Evolutionary conservation across 345 rosid genomes (phyloP).

Genomic region (Garcia nutans): DNA sequence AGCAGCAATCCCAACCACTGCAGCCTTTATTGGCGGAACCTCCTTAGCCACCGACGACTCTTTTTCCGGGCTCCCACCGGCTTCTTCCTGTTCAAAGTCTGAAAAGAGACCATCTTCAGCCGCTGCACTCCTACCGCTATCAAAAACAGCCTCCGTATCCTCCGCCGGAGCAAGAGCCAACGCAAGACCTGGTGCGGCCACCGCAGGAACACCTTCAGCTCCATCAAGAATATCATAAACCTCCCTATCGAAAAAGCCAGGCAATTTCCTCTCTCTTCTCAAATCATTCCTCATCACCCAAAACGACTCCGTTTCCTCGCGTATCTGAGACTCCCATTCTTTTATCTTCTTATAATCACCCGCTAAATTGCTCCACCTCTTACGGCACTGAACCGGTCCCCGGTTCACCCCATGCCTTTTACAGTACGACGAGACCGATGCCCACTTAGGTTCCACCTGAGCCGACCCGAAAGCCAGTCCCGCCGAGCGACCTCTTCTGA

Average conservation of each 20-base stretch:
- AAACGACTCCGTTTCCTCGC: conserved; percentile 80
- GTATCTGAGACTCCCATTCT: conserved; percentile 75
- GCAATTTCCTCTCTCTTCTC: conserved; percentile 79
- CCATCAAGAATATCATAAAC: conserved; percentile 86
- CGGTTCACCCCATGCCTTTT: conserved; percentile 87
- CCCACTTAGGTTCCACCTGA: conserved; percentile 92
- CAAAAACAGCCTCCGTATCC: conserved; percentile 9
- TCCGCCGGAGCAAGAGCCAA: conserved; percentile 44
- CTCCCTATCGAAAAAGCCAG: conserved; percentile 92
- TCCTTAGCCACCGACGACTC: conserved; percentile 25
- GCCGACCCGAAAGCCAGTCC: conserved; percentile 66
- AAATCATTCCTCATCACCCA: conserved; percentile 95
- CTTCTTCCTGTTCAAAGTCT: conserved; percentile 65
- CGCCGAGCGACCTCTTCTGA: conserved; percentile 69
- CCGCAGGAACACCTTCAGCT: conserved; percentile 24
- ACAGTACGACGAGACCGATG: conserved; percentile 86
- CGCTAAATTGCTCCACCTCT: conserved; percentile 96
- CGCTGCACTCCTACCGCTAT: conserved; percentile 66
- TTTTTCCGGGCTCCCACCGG: conserved; percentile 42
- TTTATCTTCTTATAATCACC: conserved; percentile 95
- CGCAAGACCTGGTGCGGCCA: conserved; percentile 28
- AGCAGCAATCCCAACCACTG: conserved; percentile 34
- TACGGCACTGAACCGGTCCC: conserved; percentile 98
- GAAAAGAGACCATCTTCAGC: conserved; percentile 73
- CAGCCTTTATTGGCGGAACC: conserved; percentile 5